Percentiles rank a stretch among this genome's conserved stretches.
Conservation (phyloP, 345 rosid species). For the Aquilaria yunnanensis region DNA sequence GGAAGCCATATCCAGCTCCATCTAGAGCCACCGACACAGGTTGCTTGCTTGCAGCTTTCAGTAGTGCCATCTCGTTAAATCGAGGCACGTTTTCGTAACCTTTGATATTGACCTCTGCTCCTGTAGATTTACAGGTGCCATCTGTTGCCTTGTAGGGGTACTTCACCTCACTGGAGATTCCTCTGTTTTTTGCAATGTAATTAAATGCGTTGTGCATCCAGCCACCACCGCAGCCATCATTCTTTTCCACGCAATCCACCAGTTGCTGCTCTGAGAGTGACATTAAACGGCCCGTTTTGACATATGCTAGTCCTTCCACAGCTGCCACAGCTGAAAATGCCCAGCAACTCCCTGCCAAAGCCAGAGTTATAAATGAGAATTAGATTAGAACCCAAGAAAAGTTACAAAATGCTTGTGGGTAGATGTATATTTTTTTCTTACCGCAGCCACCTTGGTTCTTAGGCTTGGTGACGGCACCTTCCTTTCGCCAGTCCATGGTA, state of each 20-base stretch:
- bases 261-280: constrained; percentile 48
- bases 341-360: constrained; percentile 13
- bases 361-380: background rate
- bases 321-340: constrained; percentile 11
- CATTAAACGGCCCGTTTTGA: constrained; percentile 30
- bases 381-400: no score
- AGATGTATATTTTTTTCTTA: constrained; percentile 8
- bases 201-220: constrained; percentile 28
- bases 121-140: constrained; percentile 13
- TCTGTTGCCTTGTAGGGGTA: constrained; percentile 20
- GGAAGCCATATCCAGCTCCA: background rate
- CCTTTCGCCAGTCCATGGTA: constrained; percentile 30
- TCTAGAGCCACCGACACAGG: constrained; percentile 49
- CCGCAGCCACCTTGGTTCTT: constrained; percentile 36
- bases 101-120: constrained; percentile 24
- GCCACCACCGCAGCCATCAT: constrained; percentile 27
- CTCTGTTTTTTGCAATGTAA: constrained; percentile 21
- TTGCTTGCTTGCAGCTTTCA: constrained; percentile 45
- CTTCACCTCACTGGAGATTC: constrained; percentile 22
- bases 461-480: constrained; percentile 35
- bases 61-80: constrained; percentile 37
- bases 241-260: constrained; percentile 35
- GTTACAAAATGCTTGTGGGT: no score
- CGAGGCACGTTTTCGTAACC: constrained; percentile 41
- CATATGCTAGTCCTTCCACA: constrained; percentile 35